Percentiles rank a stretch among this genome's conserved stretches.
Conservation (phyloP, 305 asterid genomes). For the Fraxinus angustifolia region DNA sequence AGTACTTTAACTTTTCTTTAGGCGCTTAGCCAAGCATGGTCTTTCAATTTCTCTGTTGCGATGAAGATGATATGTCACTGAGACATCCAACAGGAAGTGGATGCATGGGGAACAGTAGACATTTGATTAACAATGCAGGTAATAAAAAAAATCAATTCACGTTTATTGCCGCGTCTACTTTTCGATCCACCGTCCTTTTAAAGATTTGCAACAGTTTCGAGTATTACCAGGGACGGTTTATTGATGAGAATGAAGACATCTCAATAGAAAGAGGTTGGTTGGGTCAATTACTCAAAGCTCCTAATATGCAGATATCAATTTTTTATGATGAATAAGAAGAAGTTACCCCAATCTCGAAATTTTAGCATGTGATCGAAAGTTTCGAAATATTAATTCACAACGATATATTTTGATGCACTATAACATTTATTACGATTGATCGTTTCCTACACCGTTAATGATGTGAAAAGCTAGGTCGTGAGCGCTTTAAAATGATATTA, state of each 20-base stretch:
- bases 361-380: no score
- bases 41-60: no score
- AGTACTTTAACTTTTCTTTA: no score
- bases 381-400: no score
- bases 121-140: constrained; percentile 87
- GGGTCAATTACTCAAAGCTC: constrained; percentile 34
- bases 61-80: constrained; percentile 10
- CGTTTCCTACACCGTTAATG: no score
- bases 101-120: constrained; percentile 89
- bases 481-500: no score
- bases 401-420: no score
- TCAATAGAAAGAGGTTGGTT: constrained; percentile 87
- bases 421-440: no score
- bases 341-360: constrained; percentile 39
- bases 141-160: neutral
- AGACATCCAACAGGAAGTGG: constrained; percentile 58
- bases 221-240: constrained; percentile 85
- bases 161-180: no score
- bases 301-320: neutral
- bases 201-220: constrained; percentile 34
- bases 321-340: constrained; percentile 88
- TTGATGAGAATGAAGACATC: constrained; percentile 89
- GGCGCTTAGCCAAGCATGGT: no score
- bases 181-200: neutral
- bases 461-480: no score